Percentiles rank a stretch among this genome's conserved stretches.
Evolutionary conservation across 148 eudicot genomes (phyloP).

Genomic region (Rhododendron williamsianum): DNA sequence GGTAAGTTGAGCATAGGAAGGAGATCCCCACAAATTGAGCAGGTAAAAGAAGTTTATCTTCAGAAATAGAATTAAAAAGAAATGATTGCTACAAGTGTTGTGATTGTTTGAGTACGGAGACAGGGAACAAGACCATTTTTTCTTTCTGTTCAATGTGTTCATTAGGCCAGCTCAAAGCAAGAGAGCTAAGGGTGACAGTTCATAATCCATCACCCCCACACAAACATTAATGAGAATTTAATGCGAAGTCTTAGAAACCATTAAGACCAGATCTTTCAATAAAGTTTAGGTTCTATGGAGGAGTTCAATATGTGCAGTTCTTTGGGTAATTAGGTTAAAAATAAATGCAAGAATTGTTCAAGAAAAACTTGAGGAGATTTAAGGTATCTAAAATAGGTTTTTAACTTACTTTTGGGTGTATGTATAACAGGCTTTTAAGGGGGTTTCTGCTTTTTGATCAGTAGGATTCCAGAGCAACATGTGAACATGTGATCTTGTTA

Average conservation of each 20-base stretch:
- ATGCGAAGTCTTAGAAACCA: neutral
- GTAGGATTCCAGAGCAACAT: neutral
- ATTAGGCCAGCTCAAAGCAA: neutral
- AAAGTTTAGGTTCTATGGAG: neutral
- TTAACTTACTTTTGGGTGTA: neutral
- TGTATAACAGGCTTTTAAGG: neutral
- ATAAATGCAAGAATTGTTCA: neutral
- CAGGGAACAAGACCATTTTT: neutral
- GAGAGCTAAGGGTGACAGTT: neutral
- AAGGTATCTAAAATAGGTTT: neutral
- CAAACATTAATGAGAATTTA: neutral
- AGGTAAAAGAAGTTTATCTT: neutral
- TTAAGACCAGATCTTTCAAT: neutral
- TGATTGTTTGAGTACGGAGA: neutral
- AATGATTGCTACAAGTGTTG: neutral
- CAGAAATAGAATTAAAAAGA: neutral
- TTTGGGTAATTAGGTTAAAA: neutral
- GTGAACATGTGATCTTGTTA: neutral
- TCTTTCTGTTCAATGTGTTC: neutral
- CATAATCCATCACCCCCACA: neutral
- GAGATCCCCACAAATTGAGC: neutral
- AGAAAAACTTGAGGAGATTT: neutral
- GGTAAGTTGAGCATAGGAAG: neutral
- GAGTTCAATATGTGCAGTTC: neutral
- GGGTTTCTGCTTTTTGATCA: neutral